Evolutionary conservation across 768 basidiomycete species (phyloP).

Genomic region (Naematelia encephala): DNA sequence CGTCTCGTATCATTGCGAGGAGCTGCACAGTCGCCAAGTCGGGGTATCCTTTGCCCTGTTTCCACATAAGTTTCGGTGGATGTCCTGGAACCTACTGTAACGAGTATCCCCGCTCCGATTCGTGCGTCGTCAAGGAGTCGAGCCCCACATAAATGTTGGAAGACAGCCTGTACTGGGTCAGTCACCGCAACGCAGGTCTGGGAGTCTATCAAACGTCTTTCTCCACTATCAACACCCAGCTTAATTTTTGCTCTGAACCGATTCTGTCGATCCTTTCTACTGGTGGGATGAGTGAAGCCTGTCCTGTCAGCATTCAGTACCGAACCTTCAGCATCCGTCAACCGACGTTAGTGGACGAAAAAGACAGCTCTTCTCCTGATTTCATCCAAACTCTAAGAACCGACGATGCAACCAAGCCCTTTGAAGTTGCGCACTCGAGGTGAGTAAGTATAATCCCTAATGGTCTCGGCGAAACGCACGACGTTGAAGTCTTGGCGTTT

Average conservation of each 20-base stretch:
- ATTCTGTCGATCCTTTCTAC: slow-evolving; percentile 68
- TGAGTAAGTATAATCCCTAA: neutral
- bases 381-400: slow-evolving; percentile 61
- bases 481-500: slow-evolving; percentile 75
- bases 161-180: slow-evolving; percentile 68
- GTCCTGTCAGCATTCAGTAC: neutral
- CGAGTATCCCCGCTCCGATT: slow-evolving; percentile 66
- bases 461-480: slow-evolving; percentile 53
- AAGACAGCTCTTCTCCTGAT: slow-evolving; percentile 56
- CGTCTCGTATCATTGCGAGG: slow-evolving; percentile 66
- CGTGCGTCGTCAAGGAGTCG: slow-evolving; percentile 57
- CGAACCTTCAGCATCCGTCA: no score
- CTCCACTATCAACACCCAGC: slow-evolving; percentile 85
- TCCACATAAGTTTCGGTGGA: neutral
- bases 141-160: slow-evolving; percentile 72
- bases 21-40: slow-evolving; percentile 87
- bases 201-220: slow-evolving; percentile 70
- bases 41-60: slow-evolving; percentile 93
- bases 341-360: slow-evolving; percentile 22
- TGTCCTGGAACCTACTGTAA: slow-evolving; percentile 61
- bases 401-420: slow-evolving; percentile 77
- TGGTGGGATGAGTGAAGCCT: slow-evolving; percentile 76
- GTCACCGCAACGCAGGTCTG: neutral
- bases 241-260: slow-evolving; percentile 57
- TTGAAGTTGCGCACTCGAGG: slow-evolving; percentile 74